Base-by-base conservation (phyloP, 2,329 filamentous ascomycete genomes). In the Emmonsiellopsis sp. region DNA sequence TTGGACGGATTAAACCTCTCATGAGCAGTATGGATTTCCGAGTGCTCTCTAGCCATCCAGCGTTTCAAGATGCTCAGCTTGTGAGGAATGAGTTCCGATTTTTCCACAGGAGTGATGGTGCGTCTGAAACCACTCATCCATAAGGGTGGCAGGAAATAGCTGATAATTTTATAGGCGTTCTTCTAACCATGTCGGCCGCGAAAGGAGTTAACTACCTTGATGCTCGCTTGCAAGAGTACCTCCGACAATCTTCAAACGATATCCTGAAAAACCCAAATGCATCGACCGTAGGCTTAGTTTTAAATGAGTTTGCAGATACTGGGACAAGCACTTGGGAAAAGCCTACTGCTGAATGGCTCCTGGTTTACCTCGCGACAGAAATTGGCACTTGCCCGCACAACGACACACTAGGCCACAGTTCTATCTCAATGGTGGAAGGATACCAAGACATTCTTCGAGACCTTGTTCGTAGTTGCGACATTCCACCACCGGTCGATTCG, bases 391-490 rank as follows among this genome's bases (percentile, higher is more conserved):
- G 47, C 9, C 47, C 47, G 32, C 47, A 49, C 21, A 49, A 49
- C 13, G 47, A 49, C 36, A 49, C 47, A 8, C 47, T 49, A 5
- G 47, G 47, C 36, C 47, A 49, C 32, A 49, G 40, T 27, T 37
- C 39, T 21, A 49, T 49, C 40, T 49, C 47, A 10, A 33, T 49
- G 1, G 47, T 49, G 36, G 47, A 49, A 49, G 47, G 6, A 4
- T 49, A 49, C 47, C 47, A 49, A 27, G 36, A 49, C 36, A 49
- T 49, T 49, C 47, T 49, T 40, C 47, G 47, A 31, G 47, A 49
- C 21, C 36, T 49, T 49, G 47, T 49, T 49, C 32, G 47, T 49
- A 49, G 47, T n/a, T 9, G 47, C 21, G 36, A 40, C 17, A 39
- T 37, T 42, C 17, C 31, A 17, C n/a, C 13, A 32, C 36, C 17